These are phyloP conservation scores for Cladosporium velox DNA, from an alignment of 2,329 filamentous ascomycete species.

Conservation along the genomic window DNA sequence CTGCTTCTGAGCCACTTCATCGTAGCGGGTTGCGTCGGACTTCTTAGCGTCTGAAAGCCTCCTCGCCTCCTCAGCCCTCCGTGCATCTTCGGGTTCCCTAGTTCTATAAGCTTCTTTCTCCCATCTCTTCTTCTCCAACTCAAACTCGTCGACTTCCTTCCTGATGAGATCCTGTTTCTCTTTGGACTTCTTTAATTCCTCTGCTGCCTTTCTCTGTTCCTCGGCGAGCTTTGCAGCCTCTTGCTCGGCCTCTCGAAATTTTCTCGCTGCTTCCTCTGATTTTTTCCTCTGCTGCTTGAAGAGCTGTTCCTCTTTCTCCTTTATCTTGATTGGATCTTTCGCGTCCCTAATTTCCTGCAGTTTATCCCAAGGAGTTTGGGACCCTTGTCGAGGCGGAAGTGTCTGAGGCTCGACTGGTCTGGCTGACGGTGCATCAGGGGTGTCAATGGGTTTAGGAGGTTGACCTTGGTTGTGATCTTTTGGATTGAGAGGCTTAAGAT, in stretches of 20 bases:
- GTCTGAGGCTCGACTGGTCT: not conserved
- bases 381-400: not conserved
- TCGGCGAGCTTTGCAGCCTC: not conserved
- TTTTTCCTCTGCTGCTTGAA: not conserved
- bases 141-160: not conserved
- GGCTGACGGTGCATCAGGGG: not conserved
- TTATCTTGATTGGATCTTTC: not conserved
- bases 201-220: not conserved
- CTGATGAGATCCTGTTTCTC: not conserved
- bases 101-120: too few species aligned
- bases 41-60: not conserved
- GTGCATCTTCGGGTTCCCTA: not conserved
- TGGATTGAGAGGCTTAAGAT: too few species aligned
- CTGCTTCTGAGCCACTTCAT: not conserved
- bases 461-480: too few species aligned
- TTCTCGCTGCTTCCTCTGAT: not conserved
- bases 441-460: not conserved
- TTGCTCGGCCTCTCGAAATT: not conserved
- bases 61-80: not conserved
- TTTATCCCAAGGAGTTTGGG: not conserved
- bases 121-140: not conserved
- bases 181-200: not conserved
- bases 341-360: not conserved
- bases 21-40: not conserved
- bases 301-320: not conserved